phyloP scores from a whole-genome alignment of 768 basidiomycete genomes.

The Solioccasus polychromus region DNA sequence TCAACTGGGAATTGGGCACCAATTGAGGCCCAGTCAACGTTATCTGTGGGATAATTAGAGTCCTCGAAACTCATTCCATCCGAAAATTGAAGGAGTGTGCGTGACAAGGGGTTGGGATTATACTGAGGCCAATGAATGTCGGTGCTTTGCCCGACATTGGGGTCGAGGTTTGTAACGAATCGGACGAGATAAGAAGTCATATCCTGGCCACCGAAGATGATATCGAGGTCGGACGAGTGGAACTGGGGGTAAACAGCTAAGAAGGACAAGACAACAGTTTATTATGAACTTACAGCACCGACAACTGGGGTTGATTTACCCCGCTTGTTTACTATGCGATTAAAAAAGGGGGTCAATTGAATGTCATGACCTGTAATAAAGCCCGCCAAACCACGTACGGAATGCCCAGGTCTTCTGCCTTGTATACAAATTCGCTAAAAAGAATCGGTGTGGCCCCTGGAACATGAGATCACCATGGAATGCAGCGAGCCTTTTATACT shows the following conservation, averaged over 20 bases:
- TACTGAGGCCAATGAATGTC: constrained; percentile 46
- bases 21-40: too few species aligned
- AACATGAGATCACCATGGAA: constrained; percentile 50
- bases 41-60: too few species aligned
- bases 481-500: constrained; percentile 51
- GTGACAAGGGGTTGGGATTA: constrained; percentile 2
- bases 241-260: constrained; percentile 22
- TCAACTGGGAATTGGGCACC: too few species aligned
- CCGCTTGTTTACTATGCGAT: constrained; percentile 44
- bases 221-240: constrained; percentile 43
- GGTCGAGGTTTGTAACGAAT: constrained; percentile 26
- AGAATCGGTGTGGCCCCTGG: constrained; percentile 47
- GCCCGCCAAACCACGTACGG: constrained; percentile 10
- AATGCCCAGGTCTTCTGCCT: constrained; percentile 41
- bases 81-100: constrained; percentile 38
- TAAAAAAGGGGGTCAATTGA: too few species aligned
- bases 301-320: constrained; percentile 40
- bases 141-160: constrained; percentile 34
- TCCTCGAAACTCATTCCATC: too few species aligned
- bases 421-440: constrained; percentile 37
- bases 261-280: neutral
- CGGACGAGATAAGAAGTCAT: constrained; percentile 36
- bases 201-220: constrained; percentile 41
- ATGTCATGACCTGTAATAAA: too few species aligned
- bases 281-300: constrained; percentile 38